Conservation (phyloP, 129 eudicot genomes). For the Saussurea involucrata region DNA sequence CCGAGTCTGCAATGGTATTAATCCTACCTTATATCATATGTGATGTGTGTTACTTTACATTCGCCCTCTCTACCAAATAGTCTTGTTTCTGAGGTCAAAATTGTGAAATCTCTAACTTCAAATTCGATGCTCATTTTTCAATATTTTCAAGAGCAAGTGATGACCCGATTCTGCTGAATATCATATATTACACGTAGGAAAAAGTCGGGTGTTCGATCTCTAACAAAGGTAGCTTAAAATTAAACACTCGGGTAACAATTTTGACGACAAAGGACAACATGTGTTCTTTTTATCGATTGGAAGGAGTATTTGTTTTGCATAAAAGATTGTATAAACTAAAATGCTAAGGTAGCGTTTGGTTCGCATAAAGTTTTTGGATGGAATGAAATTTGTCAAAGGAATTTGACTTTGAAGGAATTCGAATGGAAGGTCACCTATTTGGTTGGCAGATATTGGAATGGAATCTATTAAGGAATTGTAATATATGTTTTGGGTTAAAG, state of each 20-base stretch:
- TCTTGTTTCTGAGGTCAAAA: neutral
- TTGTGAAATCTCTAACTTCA: neutral
- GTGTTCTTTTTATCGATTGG: neutral
- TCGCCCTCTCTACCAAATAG: neutral
- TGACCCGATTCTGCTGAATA: neutral
- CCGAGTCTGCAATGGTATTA: conserved; percentile 83
- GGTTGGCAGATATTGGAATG: no score
- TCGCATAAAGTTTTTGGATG: no score
- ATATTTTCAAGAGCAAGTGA: neutral
- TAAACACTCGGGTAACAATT: neutral
- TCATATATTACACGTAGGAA: neutral
- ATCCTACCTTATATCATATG: conserved; percentile 8
- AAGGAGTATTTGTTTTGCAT: neutral
- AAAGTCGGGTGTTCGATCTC: neutral
- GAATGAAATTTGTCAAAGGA: no score
- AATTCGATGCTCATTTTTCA: neutral
- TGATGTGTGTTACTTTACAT: neutral
- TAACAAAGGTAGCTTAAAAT: neutral
- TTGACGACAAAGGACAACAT: conserved; percentile 18
- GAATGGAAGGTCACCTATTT: no score
- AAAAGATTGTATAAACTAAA: neutral
- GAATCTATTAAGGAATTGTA: no score
- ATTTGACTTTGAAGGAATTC: no score
- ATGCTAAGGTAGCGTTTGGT: no score
- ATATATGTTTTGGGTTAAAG: no score